A percentile compares a stretch with the other conserved stretches of the same genome.
phyloP scores from a whole-genome alignment of 2,329 filamentous ascomycete genomes.

The Scolecobasidium constrictum region DNA sequence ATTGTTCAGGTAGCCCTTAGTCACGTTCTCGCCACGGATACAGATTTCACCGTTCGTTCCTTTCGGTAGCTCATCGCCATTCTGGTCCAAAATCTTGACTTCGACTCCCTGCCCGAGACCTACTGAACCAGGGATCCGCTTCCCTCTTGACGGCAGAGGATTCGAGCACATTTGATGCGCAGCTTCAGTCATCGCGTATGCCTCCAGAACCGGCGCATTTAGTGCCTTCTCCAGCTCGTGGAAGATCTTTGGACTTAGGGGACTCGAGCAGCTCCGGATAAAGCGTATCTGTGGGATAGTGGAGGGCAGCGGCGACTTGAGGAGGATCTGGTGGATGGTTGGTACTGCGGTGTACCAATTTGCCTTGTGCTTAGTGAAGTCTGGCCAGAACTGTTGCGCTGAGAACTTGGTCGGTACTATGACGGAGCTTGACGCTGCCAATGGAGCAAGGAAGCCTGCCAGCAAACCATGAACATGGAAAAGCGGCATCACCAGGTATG shows the following conservation, averaged over 20 bases:
- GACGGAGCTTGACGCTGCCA: constrained; percentile 66
- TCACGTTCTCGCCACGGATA: constrained; percentile 73
- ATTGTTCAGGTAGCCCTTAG: constrained; percentile 78
- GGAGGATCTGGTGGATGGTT: constrained; percentile 81
- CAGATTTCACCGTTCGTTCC: constrained; percentile 72
- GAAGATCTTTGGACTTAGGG: constrained; percentile 71
- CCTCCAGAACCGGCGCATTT: constrained; percentile 72
- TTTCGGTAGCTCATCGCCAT: constrained; percentile 55
- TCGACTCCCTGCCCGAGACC: constrained; percentile 77
- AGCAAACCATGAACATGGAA: constrained; percentile 88
- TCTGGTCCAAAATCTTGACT: constrained; percentile 62
- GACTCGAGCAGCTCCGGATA: constrained; percentile 78
- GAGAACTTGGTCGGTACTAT: constrained; percentile 73
- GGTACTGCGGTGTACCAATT: constrained; percentile 94
- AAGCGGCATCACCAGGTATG: constrained; percentile 80
- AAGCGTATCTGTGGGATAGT: constrained; percentile 68
- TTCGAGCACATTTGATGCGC: constrained; percentile 74
- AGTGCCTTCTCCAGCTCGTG: constrained; percentile 67
- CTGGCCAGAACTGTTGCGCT: constrained; percentile 69
- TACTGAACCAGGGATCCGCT: constrained; percentile 71
- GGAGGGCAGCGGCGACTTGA: constrained; percentile 58
- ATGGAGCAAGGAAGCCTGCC: constrained; percentile 68
- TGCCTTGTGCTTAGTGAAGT: constrained; percentile 62
- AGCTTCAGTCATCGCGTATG: constrained; percentile 88
- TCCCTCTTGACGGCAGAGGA: constrained; percentile 49